Base-by-base conservation (phyloP, 768 basidiomycete genomes). In the Coprinellus micaceus region DNA sequence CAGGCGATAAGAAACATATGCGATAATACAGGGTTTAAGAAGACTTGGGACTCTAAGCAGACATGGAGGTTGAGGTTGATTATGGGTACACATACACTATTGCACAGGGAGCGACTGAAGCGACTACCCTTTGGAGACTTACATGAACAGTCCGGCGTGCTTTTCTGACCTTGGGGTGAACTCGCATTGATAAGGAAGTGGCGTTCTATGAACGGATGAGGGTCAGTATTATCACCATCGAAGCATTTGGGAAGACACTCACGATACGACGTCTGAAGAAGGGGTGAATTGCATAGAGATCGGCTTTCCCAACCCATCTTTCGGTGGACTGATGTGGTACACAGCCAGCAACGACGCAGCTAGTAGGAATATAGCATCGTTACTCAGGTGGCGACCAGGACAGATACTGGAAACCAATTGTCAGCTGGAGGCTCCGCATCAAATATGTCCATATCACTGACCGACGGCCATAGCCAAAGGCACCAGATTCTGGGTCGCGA, bases 321-420 rank as follows among this genome's bases (percentile, higher is more conserved):
- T 24, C 2, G 51, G 44, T 4, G 45, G 28, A 4, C 26, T 26
- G 13, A 60, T 40, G 26, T 60, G 36, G 19, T 45, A 60, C 4
- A 52, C 53, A 26, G 59, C 15, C 15, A 60, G 33, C 13, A 52
- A 19, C 1, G 54, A 53, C 39, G 61, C 59, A 21, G 60, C 50
- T 3, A 52, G 33, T 13, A 60, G 39, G 45, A 58, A 60, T n/a
- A 62, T 28, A 12, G 59, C 56, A 24, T 46, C 52, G 28, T 60
- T 54, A 17, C 58, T 56, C 43, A 60, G 47, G 54, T 58, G 39
- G 21, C 56, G 56, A 43, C 61, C 61, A 24, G 61, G 59, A 50
- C 61, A 62, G 9, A 60, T 58, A 26, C 61, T 49, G 25, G 7
- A 30, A 47, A 3, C n/a, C 10, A 26, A 13, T 25, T 17, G 13